Evolutionary conservation across 306 rosid genomes (phyloP), one percentile per base, ranked within the genome.

Genomic region (Trifolium pratense): DNA sequence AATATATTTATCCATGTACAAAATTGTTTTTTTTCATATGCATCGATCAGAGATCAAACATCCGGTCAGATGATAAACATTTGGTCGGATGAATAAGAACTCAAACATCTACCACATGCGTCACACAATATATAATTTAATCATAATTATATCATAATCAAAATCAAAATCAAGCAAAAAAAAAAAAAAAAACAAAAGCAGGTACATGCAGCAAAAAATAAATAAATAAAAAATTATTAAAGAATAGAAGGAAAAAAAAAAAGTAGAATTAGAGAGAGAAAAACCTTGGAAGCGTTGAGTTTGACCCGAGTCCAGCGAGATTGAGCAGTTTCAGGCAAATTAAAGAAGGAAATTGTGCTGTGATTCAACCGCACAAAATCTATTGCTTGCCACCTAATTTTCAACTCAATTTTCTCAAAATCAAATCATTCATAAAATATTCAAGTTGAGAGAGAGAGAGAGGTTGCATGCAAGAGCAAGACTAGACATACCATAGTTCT

Each of bases 261-360:
- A 57, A 31, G 10, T 1, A 1, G 10, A 4, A 10, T 9, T 29
- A 17, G 2, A 70, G 2, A 51, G 52, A 74, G 25, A 42, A 4
- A 48, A 43, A 61, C 98, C 96, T 79, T 93, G 4, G 98, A 86
- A 78, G 98, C 98, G 67, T 90, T 93, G 82, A 87, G 82, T 74
- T 66, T 66, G 48, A 87, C 65, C 37, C 98, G 89, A 68, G 32
- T 75, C 98, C 98, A 93, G 20, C 95, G 78, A 5, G 93, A 87
- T 2, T 84, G 79, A 0, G 85, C 84, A n/a, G 76, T 83, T 68
- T 93, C 98, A 1, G 89, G 91, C 66, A 82, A 84, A 80, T 90
- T 86, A 76, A 90, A 93, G 90, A 93, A 93, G 6, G 97, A 90
- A 80, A 93, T 82, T 17, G 98, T 93, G 55, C 93, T 90, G 60